Base-by-base conservation (phyloP, 768 basidiomycete genomes). In the Trametes cinnabarina region DNA sequence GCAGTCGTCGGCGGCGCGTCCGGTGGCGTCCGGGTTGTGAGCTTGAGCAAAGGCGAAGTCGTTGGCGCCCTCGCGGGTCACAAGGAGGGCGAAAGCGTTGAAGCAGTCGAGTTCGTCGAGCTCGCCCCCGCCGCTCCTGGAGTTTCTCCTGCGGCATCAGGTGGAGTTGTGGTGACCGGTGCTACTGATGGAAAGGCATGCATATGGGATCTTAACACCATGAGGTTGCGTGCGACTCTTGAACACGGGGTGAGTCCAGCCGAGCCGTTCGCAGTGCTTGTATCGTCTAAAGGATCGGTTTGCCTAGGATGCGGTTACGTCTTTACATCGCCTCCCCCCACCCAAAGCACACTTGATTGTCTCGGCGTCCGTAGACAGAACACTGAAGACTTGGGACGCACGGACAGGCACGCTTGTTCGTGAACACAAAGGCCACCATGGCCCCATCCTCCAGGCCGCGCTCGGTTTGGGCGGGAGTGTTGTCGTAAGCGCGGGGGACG, bases 171-270 rank as follows among this genome's bases (percentile, higher is more conserved):
- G 11, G 84, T 92, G 0, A 93, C 90, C 2, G 95, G 91, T 11
- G 94, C 84, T 4, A 98, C 96, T 4, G 97, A 99, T 68, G 94
- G 94, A 0, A 95, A 93, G 69, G 89, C 86, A 17, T 93, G 90
- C 65, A 86, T 98, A 32, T 99, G 96, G 94, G 97, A 99, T 74
- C 79, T 95, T 41, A 81, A 81, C 48, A 95, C 92, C 23, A 92
- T 92, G 80, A 81, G 90, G 60, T 70, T 94, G 50, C 82, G 97
- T 55, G 81, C 87, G 17, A 94, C 90, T 14, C 75, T 97, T 6
- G 78, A 87, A 61, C 95, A 98, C 67, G 77, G 86, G 71, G 95
- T 95, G 60, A 50, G 76, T 10, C 19, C 25, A 28, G 22, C 12
- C 17, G 12, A 25, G 44, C 44, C n/a, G n/a, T 4, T n/a, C 42